Conservation (phyloP, 768 basidiomycete species). For the Boletus rubescentipes region DNA sequence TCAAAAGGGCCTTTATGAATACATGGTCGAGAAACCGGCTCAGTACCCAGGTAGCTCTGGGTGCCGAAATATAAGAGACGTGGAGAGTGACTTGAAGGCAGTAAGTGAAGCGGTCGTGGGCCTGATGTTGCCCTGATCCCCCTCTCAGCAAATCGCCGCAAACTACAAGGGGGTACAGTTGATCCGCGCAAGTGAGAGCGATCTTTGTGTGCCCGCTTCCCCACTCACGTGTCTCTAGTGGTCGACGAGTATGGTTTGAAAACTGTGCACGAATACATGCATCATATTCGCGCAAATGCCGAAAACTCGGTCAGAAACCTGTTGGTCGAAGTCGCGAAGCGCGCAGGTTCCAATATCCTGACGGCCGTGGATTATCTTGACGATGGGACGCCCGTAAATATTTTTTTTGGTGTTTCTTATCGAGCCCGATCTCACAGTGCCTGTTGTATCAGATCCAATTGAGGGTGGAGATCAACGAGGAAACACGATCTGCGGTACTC, state of each 20-base stretch:
- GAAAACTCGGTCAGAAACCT: conserved; percentile 84
- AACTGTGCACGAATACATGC: conserved; percentile 93
- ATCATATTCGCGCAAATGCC: conserved; percentile 85
- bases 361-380: conserved; percentile 82
- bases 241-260: conserved; percentile 83
- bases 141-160: conserved; percentile 80
- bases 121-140: neutral
- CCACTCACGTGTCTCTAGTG: conserved; percentile 43
- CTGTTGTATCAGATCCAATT: conserved; percentile 61
- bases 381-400: conserved; percentile 76
- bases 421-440: conserved; percentile 2
- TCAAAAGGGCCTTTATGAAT: conserved; percentile 65
- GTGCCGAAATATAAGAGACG: conserved; percentile 82
- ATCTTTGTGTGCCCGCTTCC: neutral
- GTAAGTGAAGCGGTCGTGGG: conserved; percentile 41
- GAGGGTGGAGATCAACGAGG: conserved; percentile 71
- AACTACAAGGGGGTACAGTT: conserved; percentile 91
- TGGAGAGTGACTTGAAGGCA: conserved; percentile 90
- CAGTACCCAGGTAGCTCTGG: conserved; percentile 85
- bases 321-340: conserved; percentile 70
- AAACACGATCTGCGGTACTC: conserved; percentile 73
- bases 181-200: conserved; percentile 68
- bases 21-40: conserved; percentile 81
- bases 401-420: neutral
- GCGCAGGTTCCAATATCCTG: conserved; percentile 62